These are phyloP conservation scores for Thalassiosira exigua DNA, from an alignment of 352 stramenopile species.

Conservation along the genomic window DNA sequence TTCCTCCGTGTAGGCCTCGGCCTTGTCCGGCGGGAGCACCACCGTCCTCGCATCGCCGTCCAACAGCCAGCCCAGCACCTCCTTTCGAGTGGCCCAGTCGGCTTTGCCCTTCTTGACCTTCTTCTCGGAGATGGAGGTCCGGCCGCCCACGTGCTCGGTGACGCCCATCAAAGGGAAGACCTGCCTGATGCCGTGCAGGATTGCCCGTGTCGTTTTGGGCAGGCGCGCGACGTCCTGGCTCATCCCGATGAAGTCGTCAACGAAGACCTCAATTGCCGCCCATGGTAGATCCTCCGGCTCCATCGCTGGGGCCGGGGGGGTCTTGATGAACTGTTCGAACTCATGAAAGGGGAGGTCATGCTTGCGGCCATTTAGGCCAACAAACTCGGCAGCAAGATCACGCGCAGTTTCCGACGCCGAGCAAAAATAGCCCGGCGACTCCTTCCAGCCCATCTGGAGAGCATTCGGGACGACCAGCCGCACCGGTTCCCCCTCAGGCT, in stretches of 20 bases:
- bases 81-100: background rate
- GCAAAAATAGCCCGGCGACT: slow-evolving; percentile 25
- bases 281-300: background rate
- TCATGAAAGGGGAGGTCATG: slow-evolving; percentile 7
- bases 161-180: too few species aligned
- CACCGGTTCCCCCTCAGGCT: background rate
- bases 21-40: background rate
- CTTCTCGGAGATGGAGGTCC: background rate
- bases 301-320: background rate
- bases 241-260: slow-evolving; percentile 26
- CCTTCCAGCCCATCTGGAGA: slow-evolving; percentile 40
- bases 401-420: slow-evolving; percentile 22
- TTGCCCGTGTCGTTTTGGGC: background rate
- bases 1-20: background rate
- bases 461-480: slow-evolving; percentile 31
- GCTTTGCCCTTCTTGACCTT: background rate
- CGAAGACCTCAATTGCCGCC: slow-evolving; percentile 19
- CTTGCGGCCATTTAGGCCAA: background rate
- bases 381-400: background rate
- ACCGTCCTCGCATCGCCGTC: background rate
- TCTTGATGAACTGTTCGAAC: slow-evolving; percentile 6
- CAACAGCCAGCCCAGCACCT: background rate
- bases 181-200: slow-evolving; percentile 19
- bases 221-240: background rate
- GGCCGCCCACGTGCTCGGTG: background rate